phyloP scores from a whole-genome alignment of 441 rosid species.

The Raphanus hybrid region DNA sequence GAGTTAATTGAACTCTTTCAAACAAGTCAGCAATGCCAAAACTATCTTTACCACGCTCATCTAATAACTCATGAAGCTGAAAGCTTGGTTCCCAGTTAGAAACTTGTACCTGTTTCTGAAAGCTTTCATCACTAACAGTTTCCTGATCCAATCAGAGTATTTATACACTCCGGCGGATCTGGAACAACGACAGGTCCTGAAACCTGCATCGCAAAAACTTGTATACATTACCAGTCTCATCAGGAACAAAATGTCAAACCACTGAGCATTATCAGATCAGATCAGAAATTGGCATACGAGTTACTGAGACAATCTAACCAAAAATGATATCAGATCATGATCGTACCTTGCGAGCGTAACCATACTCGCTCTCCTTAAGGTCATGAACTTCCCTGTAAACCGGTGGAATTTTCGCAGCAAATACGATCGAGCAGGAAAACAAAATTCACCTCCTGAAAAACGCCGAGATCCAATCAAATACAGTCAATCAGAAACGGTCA shows the following conservation, averaged over 20 bases:
- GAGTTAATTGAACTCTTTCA: not conserved
- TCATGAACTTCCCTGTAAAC: constrained; percentile 84
- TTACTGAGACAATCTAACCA: too few species aligned
- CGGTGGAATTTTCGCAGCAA: constrained; percentile 71
- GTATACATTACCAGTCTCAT: too few species aligned
- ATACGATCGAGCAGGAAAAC: not conserved
- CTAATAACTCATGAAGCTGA: not conserved
- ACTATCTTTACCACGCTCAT: not conserved
- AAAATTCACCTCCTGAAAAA: too few species aligned
- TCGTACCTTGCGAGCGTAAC: constrained; percentile 94
- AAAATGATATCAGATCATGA: constrained; percentile 39
- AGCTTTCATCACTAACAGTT: too few species aligned
- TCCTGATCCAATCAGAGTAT: too few species aligned
- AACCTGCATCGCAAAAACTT: constrained; percentile 57
- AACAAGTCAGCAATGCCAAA: not conserved
- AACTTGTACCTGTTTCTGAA: not conserved
- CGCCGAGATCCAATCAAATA: constrained; percentile 28
- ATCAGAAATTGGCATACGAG: too few species aligned
- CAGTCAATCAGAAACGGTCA: constrained; percentile 18
- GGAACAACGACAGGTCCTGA: constrained; percentile 98
- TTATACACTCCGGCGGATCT: constrained; percentile 40
- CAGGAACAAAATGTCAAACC: too few species aligned
- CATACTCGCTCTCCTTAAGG: constrained; percentile 99
- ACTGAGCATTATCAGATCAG: too few species aligned
- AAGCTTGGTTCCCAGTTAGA: not conserved